Conservation (phyloP, 176 grass and related monocot species). For the Bromus sterilis region DNA sequence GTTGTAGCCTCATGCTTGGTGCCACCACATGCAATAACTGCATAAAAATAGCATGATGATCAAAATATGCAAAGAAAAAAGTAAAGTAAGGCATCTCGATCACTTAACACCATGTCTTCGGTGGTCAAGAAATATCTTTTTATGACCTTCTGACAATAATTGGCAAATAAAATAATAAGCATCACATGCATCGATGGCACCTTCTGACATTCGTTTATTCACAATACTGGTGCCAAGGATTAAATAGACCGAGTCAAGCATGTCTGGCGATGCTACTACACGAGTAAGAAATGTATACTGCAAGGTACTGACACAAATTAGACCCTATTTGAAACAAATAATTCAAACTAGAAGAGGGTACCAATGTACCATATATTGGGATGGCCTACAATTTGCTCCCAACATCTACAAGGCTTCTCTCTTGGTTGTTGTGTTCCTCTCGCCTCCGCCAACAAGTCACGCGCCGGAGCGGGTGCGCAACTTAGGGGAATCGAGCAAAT, state of each 20-base stretch:
- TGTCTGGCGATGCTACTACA: neutral
- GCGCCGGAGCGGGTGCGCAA: too few species aligned
- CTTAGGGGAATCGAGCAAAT: too few species aligned
- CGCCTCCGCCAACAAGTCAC: too few species aligned
- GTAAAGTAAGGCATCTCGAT: neutral
- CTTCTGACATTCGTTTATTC: neutral
- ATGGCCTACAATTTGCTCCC: neutral
- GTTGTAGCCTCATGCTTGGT: constrained; percentile 28
- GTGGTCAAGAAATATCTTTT: neutral
- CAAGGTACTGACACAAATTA: neutral
- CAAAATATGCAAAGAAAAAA: neutral
- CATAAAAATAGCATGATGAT: neutral
- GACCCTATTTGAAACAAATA: neutral
- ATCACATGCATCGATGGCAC: neutral
- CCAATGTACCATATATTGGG: too few species aligned
- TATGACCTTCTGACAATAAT: too few species aligned
- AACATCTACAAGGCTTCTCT: neutral
- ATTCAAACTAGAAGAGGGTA: too few species aligned
- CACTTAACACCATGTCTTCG: neutral
- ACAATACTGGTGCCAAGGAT: neutral
- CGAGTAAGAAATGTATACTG: neutral
- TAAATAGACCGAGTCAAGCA: neutral
- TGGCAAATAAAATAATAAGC: neutral
- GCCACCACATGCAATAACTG: constrained; percentile 41
- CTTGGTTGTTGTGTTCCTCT: neutral